Evolutionary conservation across 164 flowering plant genomes (phyloP).

Genomic region (Chloranthus sessilifolius): DNA sequence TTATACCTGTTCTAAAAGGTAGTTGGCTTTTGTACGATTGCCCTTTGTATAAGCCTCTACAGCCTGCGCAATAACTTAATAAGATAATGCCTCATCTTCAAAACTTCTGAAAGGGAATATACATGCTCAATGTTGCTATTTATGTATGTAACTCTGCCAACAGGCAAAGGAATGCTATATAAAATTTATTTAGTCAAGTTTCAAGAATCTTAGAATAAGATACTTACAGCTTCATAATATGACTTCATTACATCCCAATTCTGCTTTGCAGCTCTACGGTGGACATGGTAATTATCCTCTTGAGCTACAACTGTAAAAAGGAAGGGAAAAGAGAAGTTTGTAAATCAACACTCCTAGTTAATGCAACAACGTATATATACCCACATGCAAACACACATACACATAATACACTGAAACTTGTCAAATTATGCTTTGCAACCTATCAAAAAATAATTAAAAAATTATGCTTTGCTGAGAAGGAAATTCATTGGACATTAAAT

Average conservation of each 20-base stretch:
- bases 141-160: too few relatives aligned
- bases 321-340: not conserved
- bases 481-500: too few relatives aligned
- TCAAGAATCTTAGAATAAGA: not conserved
- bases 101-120: too few relatives aligned
- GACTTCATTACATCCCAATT: constrained; percentile 51
- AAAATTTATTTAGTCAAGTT: not conserved
- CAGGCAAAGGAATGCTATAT: not conserved
- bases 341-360: too few relatives aligned
- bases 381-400: too few relatives aligned
- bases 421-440: too few relatives aligned
- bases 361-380: too few relatives aligned
- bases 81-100: not conserved
- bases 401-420: too few relatives aligned
- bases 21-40: constrained; percentile 32
- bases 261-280: constrained; percentile 49
- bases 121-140: too few relatives aligned
- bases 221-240: constrained; percentile 62
- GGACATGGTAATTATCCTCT: constrained; percentile 35
- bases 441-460: too few relatives aligned
- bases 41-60: constrained; percentile 45
- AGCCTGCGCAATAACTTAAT: constrained; percentile 36
- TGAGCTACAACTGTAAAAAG: constrained; percentile 18
- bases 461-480: too few relatives aligned
- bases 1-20: constrained; percentile 47